Conservation (phyloP, 116 monocot genomes). For the Zostera marina region DNA sequence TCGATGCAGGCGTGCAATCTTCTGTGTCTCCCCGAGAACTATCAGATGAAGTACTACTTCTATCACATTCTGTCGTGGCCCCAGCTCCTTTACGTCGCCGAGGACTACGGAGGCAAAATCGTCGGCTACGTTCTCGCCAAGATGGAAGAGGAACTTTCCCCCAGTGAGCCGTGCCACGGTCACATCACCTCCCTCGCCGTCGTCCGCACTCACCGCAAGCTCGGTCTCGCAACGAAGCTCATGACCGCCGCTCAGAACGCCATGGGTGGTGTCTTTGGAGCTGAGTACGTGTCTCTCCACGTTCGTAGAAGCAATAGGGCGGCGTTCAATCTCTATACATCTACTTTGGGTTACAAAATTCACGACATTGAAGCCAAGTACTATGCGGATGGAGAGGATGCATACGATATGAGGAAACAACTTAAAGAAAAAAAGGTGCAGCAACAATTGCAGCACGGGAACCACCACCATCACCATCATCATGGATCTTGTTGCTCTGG, state of each 20-base stretch:
- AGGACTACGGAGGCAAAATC: constrained; percentile 72
- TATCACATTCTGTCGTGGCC: constrained; percentile 98
- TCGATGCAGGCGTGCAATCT: constrained; percentile 96
- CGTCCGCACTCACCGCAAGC: constrained; percentile 80
- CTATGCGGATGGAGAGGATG: constrained; percentile 91
- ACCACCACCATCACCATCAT: constrained; percentile 31
- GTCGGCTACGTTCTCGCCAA: constrained; percentile 93
- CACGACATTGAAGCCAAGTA: constrained; percentile 86
- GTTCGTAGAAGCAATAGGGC: constrained; percentile 80
- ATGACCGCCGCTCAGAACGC: constrained; percentile 90
- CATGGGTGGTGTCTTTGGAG: constrained; percentile 71
- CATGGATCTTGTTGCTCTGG: constrained; percentile 29
- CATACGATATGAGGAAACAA: constrained; percentile 85
- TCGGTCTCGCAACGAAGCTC: constrained; percentile 88
- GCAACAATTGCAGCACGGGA: constrained; percentile 13
- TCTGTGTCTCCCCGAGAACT: constrained; percentile 91
- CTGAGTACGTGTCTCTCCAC: constrained; percentile 80
- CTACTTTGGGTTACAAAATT: constrained; percentile 74
- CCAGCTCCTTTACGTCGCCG: constrained; percentile 88
- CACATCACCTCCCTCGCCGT: constrained; percentile 95
- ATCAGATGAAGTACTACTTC: constrained; percentile 98
- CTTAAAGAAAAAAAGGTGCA: constrained; percentile 22
- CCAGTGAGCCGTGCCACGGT: constrained; percentile 71
- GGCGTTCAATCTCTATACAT: constrained; percentile 71
- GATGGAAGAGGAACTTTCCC: constrained; percentile 74